Base-by-base conservation (phyloP, 202 grass and related monocot genomes). In the Cymbopogon flexuosus region DNA sequence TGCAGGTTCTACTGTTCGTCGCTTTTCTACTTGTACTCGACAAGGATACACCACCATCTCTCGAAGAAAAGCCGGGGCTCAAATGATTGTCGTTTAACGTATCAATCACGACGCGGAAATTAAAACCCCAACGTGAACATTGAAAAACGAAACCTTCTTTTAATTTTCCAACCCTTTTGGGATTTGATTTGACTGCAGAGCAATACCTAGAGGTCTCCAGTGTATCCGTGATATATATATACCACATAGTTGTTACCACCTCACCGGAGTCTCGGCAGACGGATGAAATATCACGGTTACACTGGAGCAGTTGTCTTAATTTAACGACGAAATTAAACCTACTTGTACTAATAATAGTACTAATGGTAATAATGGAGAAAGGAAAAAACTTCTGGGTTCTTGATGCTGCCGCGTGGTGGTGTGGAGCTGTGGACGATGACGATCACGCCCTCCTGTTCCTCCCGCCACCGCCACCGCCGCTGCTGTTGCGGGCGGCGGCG, bases 221-320 rank as follows among this genome's bases (percentile, higher is more conserved):
- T 92, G 87, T 87, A 92, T 89, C 83, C 87, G 78, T 89, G 90
- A 89, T 89, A 68, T 89, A 89, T 89, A 68, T 89, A 81, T 56
- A 21, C 64, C 56, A 78, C 83, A 24, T 1, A 27, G 27, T 27
- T 2, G 72, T 29, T 30, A 36, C 35, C 35, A 36, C 8, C 31
- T 33, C 31, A 33, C 31, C 31, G 31, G 2, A 33, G 31, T 33
- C 31, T 33, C 40, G 22, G 6, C 41, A 0, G 33, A 6, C 5
- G 16, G 10, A 3, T 21, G 5, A 10, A 52, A 89, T 72, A 89
- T 84, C 90, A 85, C 75, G 76, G 87, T 89, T 92, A 89, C 84
- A 87, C 84, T 87, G 81, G 58, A 84, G 59, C 83, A 68, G 54
- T 56, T 74, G 10, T 7, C 33, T 21, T 23, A 56, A 56, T 10